These are phyloP conservation scores for Inonotus obliquus DNA, from an alignment of 1,284 basidiomycete species.

Conservation along the genomic window DNA sequence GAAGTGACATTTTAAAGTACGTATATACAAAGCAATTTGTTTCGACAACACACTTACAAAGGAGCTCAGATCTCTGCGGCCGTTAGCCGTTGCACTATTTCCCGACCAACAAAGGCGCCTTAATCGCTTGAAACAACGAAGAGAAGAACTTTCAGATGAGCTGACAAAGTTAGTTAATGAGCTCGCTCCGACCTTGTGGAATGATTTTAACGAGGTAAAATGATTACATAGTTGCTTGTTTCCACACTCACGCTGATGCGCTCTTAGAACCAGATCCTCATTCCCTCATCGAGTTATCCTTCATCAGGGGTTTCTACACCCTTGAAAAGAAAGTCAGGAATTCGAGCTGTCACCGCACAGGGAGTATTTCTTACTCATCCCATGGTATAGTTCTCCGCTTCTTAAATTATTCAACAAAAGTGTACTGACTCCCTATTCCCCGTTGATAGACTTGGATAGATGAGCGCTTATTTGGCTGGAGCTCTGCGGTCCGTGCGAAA, in stretches of 20 bases:
- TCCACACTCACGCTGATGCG: slow-evolving; percentile 2
- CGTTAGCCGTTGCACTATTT: slow-evolving; percentile 84
- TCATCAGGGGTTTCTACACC: slow-evolving; percentile 62
- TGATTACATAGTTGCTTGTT: slow-evolving; percentile 6
- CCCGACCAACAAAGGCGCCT: slow-evolving; percentile 90
- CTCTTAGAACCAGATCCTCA: slow-evolving; percentile 70
- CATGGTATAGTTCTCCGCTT: slow-evolving; percentile 42
- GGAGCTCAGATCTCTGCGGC: slow-evolving; percentile 76
- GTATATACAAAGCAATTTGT: slow-evolving; percentile 27
- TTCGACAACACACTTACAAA: slow-evolving; percentile 23
- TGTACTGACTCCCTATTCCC: background rate
- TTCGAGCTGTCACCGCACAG: too few relatives aligned
- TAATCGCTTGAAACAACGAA: slow-evolving; percentile 74
- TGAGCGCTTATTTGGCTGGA: slow-evolving; percentile 92
- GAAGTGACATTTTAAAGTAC: slow-evolving; percentile 96
- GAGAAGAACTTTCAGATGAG: slow-evolving; percentile 80
- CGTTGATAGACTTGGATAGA: slow-evolving; percentile 75
- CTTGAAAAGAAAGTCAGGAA: slow-evolving; percentile 70
- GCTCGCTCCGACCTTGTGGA: slow-evolving; percentile 83
- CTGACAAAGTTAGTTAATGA: slow-evolving; percentile 87
- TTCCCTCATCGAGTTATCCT: slow-evolving; percentile 78
- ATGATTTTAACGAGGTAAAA: slow-evolving; percentile 80
- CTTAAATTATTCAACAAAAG: background rate
- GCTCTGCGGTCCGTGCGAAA: slow-evolving; percentile 42
- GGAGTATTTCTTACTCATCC: slow-evolving; percentile 79